Percentiles rank a stretch among this genome's conserved stretches.
These are phyloP conservation scores for Davidsoniella neocaledoniae DNA, from an alignment of 2,329 filamentous ascomycete genomes.

Conservation along the genomic window DNA sequence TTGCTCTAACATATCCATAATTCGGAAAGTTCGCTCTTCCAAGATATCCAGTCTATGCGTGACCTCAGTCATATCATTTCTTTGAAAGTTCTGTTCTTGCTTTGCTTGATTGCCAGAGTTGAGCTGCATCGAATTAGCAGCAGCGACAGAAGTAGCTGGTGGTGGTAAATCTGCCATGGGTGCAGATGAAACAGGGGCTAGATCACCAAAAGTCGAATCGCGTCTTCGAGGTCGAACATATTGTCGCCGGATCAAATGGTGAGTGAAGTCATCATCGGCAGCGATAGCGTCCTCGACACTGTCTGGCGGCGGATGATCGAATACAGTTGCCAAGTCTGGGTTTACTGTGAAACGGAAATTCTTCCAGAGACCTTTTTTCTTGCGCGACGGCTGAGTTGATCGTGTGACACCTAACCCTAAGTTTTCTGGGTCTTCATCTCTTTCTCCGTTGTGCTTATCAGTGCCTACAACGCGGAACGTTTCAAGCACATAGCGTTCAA, in stretches of 20 bases:
- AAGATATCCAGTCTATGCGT: constrained; percentile 29
- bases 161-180: neutral
- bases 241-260: constrained; percentile 40
- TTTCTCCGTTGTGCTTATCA: constrained; percentile 12
- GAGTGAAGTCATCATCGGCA: constrained; percentile 41
- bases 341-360: constrained; percentile 53
- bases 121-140: too few relatives aligned
- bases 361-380: constrained; percentile 37
- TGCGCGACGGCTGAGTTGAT: constrained; percentile 1
- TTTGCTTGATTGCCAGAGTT: neutral
- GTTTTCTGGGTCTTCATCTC: constrained; percentile 14
- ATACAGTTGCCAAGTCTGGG: constrained; percentile 55
- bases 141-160: constrained; percentile 14
- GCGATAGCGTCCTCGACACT: constrained; percentile 38
- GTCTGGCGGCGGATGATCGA: constrained; percentile 52
- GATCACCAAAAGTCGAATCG: constrained; percentile 40
- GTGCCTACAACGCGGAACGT: constrained; percentile 23
- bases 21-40: constrained; percentile 31
- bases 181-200: constrained; percentile 19
- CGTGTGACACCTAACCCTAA: too few relatives aligned
- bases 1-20: constrained; percentile 30
- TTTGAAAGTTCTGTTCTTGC: constrained; percentile 13
- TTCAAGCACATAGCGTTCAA: constrained; percentile 52
- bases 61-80: constrained; percentile 28
- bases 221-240: constrained; percentile 33